phyloP scores from a whole-genome alignment of 108 stramenopile genomes.

The Bacterosira constricta region DNA sequence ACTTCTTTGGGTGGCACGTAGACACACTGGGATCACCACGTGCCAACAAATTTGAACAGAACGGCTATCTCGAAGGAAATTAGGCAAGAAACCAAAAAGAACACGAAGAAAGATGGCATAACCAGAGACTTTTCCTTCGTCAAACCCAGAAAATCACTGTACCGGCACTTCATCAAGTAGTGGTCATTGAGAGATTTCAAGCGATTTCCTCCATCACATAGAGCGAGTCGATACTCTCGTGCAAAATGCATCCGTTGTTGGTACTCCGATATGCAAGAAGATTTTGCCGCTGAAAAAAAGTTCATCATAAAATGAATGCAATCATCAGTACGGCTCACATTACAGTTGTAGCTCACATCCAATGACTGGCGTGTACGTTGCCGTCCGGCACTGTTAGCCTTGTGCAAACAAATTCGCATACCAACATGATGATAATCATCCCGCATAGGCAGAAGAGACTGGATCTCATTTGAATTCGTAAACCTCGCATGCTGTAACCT shows the following conservation, averaged over 20 bases:
- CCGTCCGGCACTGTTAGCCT: conserved; percentile 10
- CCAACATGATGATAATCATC: conserved; percentile 14
- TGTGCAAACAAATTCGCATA: conserved; percentile 16
- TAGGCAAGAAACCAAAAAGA: not conserved
- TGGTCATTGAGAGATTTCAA: conserved; percentile 24
- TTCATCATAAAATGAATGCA: not conserved
- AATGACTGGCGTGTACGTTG: conserved; percentile 5
- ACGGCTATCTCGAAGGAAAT: conserved; percentile 12
- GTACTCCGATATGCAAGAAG: conserved; percentile 7
- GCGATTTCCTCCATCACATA: not conserved
- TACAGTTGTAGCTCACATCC: conserved; percentile 13
- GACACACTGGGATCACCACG: not conserved
- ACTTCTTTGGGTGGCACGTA: too few species aligned
- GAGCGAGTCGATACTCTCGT: conserved; percentile 14
- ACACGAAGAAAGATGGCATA: not conserved
- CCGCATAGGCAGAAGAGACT: conserved; percentile 5
- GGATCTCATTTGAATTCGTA: conserved; percentile 16
- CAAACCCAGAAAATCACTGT: not conserved
- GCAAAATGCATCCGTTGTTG: conserved; percentile 19
- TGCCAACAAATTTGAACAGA: conserved; percentile 5
- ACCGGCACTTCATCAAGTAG: conserved; percentile 22
- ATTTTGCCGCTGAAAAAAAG: not conserved
- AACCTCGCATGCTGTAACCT: conserved; percentile 6
- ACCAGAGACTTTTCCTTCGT: not conserved
- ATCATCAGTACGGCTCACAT: not conserved